phyloP scores from a whole-genome alignment of 31 red algal genomes.

The Odonthalia washingtoniensis region DNA sequence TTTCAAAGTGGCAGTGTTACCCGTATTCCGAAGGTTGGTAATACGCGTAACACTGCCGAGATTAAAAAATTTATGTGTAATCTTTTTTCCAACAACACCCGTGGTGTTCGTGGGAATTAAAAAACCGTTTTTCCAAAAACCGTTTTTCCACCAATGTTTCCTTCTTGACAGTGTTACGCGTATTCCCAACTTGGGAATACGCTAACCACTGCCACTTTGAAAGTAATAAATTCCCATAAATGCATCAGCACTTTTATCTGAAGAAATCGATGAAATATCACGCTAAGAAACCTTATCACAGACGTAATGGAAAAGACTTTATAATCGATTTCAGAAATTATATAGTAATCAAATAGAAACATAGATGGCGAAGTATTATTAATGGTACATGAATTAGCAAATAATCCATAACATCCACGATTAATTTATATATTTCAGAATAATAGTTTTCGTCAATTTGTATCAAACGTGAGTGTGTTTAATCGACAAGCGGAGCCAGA shows the following conservation, averaged over 20 bases:
- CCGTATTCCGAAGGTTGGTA: too few species aligned
- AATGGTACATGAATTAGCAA: constrained; percentile 96
- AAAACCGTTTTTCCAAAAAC: too few species aligned
- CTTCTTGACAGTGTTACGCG: too few species aligned
- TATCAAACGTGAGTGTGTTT: constrained; percentile 71
- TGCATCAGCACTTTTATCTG: constrained; percentile 87
- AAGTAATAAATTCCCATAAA: too few species aligned
- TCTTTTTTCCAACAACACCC: too few species aligned
- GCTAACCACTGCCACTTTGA: too few species aligned
- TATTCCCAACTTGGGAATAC: too few species aligned
- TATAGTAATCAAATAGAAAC: constrained; percentile 88
- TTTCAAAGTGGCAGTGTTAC: too few species aligned
- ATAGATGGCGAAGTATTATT: constrained; percentile 69
- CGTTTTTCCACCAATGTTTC: too few species aligned
- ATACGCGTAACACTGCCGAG: too few species aligned
- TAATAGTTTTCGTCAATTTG: constrained; percentile 94
- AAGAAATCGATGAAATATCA: constrained; percentile 96
- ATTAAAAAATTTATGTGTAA: too few species aligned
- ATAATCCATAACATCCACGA: constrained; percentile 94
- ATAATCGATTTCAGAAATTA: constrained; percentile 96
- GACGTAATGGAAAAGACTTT: constrained; percentile 82
- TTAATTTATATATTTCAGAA: constrained; percentile 79
- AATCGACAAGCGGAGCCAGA: constrained; percentile 44
- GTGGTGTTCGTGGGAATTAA: too few species aligned
- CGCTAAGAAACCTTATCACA: constrained; percentile 65